A percentile compares a stretch with the other conserved stretches of the same genome.
Conservation (phyloP, 768 basidiomycete genomes). For the Udeniomyces megalosporus region DNA sequence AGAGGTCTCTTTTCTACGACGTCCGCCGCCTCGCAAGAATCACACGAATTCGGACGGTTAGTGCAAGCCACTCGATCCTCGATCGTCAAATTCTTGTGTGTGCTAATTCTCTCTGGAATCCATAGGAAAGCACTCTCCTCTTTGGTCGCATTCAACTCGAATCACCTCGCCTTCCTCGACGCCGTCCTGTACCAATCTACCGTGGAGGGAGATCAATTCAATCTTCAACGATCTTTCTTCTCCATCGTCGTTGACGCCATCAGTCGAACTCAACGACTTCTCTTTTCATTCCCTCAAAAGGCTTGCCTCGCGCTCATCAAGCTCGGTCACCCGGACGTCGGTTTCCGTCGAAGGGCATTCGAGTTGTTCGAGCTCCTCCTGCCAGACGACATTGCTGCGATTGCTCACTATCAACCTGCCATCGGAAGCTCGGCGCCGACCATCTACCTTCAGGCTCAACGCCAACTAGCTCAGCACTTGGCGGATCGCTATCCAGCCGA, state of each 20-base stretch:
- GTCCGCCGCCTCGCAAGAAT: background rate
- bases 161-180: slow-evolving; percentile 43
- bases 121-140: slow-evolving; percentile 59
- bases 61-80: slow-evolving; percentile 20
- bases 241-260: slow-evolving; percentile 60
- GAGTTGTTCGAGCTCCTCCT: slow-evolving; percentile 58
- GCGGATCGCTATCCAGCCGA: slow-evolving; percentile 54
- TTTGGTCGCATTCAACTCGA: slow-evolving; percentile 43
- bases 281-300: slow-evolving; percentile 56
- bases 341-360: slow-evolving; percentile 59
- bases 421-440: slow-evolving; percentile 55
- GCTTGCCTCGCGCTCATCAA: slow-evolving; percentile 68
- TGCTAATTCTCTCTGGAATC: slow-evolving; percentile 31
- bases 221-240: slow-evolving; percentile 42
- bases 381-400: slow-evolving; percentile 46
- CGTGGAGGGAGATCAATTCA: slow-evolving; percentile 32
- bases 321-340: slow-evolving; percentile 51
- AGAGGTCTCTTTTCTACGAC: slow-evolving; percentile 26
- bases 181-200: slow-evolving; percentile 56
- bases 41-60: slow-evolving; percentile 11
- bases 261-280: slow-evolving; percentile 36
- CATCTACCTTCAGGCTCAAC: slow-evolving; percentile 66
- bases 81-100: background rate
- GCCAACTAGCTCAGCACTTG: slow-evolving; percentile 56
- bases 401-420: slow-evolving; percentile 53